These are phyloP conservation scores for Neoboletus magnificus DNA, from an alignment of 768 basidiomycete species.

Conservation along the genomic window DNA sequence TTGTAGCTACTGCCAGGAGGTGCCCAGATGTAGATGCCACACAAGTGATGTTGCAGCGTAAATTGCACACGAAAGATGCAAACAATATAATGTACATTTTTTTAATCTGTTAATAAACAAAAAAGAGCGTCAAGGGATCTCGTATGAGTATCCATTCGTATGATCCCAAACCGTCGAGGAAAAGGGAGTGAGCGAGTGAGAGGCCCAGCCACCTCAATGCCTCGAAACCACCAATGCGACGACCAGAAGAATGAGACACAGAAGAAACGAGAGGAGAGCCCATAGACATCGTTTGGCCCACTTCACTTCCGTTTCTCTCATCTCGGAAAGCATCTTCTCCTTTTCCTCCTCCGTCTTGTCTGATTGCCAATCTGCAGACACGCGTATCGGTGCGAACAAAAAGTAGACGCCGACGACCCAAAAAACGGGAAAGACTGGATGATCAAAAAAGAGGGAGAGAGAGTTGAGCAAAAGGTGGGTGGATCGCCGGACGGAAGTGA, in stretches of 20 bases:
- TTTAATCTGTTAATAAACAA: background rate
- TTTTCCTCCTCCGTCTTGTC: slow-evolving; percentile 54
- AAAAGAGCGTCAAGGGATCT: slow-evolving; percentile 8
- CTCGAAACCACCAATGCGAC: slow-evolving; percentile 20
- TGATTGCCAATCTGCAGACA: slow-evolving; percentile 51
- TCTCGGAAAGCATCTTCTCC: slow-evolving; percentile 41
- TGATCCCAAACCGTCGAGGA: background rate
- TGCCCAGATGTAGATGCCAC: background rate
- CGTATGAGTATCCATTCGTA: background rate
- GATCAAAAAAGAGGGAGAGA: background rate
- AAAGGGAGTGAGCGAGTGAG: background rate
- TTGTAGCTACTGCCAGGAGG: too few species aligned
- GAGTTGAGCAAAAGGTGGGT: background rate
- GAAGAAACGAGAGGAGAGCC: slow-evolving; percentile 47
- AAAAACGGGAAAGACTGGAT: slow-evolving; percentile 56
- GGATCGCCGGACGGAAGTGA: background rate
- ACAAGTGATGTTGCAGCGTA: slow-evolving; percentile 3
- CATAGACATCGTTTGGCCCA: slow-evolving; percentile 56
- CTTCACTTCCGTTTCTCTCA: slow-evolving; percentile 49
- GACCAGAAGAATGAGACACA: slow-evolving; percentile 34
- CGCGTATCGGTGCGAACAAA: slow-evolving; percentile 49
- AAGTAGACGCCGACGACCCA: slow-evolving; percentile 60
- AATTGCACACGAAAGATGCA: background rate
- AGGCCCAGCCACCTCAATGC: slow-evolving; percentile 18
- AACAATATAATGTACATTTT: slow-evolving; percentile 10